Percentiles rank a stretch among this genome's conserved stretches.
Evolutionary conservation across 192 early-diverging fungal species (phyloP).

Genomic region (Piromyces finnis): DNA sequence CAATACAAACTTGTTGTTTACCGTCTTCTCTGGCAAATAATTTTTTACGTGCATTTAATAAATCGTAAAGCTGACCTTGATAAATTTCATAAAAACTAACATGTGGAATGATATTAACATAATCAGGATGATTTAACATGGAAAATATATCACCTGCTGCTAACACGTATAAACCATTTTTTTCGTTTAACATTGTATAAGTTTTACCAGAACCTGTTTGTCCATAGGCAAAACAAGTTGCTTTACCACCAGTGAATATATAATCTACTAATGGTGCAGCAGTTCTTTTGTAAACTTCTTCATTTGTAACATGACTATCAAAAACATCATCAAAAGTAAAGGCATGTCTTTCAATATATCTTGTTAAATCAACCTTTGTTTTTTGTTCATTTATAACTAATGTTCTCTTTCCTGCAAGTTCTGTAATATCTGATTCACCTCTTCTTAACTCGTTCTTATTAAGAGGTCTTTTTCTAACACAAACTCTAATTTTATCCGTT

Average conservation of each 20-base stretch:
- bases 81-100: constrained; percentile 97
- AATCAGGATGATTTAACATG: constrained; percentile 43
- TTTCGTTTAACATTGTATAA: constrained; percentile 83
- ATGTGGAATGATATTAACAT: constrained; percentile 56
- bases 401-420: constrained; percentile 39
- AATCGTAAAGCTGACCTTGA: constrained; percentile 84
- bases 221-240: constrained; percentile 97
- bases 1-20: constrained; percentile 79
- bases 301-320: constrained; percentile 59
- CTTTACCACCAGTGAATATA: constrained; percentile 87
- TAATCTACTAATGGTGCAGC: constrained; percentile 88
- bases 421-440: constrained; percentile 73
- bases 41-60: constrained; percentile 75
- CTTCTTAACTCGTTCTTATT: constrained; percentile 66
- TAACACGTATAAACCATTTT: constrained; percentile 75
- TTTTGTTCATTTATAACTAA: constrained; percentile 88
- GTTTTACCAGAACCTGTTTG: constrained; percentile 93
- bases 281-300: constrained; percentile 75
- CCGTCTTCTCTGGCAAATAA: constrained; percentile 94
- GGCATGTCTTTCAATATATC: constrained; percentile 82
- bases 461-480: constrained; percentile 88
- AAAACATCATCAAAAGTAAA: constrained; percentile 97
- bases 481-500: constrained; percentile 82
- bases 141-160: constrained; percentile 85
- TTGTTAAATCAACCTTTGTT: constrained; percentile 86